phyloP scores from a whole-genome alignment of 2,329 filamentous ascomycete genomes.

The Pseudogymnoascus sp. region DNA sequence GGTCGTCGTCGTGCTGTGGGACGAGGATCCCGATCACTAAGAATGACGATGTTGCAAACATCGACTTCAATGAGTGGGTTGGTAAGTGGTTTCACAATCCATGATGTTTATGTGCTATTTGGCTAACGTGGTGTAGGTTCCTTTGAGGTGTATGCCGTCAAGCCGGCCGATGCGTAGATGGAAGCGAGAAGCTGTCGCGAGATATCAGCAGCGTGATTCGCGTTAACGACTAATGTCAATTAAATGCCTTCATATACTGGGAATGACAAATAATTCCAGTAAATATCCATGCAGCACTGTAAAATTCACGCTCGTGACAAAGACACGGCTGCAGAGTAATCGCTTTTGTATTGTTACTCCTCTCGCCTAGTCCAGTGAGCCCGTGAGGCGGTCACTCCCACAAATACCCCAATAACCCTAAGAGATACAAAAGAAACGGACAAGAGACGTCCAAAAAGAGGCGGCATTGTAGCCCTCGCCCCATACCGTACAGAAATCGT shows the following conservation, averaged over 20 bases:
- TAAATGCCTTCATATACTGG: background rate
- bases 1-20: conserved; percentile 14
- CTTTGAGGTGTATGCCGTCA: conserved; percentile 45
- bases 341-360: background rate
- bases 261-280: background rate
- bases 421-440: conserved; percentile 6
- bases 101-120: background rate
- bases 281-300: too few relatives aligned
- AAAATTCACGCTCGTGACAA: conserved; percentile 1
- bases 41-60: conserved; percentile 20
- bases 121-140: conserved; percentile 30
- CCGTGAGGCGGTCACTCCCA: background rate
- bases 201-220: background rate
- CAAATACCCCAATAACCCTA: background rate
- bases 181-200: background rate
- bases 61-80: conserved; percentile 45
- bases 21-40: background rate
- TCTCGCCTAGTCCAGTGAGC: background rate
- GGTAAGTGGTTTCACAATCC: conserved; percentile 32
- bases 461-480: background rate
- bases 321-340: background rate
- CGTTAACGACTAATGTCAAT: background rate
- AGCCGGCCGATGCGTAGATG: conserved; percentile 21
- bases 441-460: background rate
- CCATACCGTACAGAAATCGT: background rate